These are phyloP conservation scores for Celoporthe dispersa DNA, from an alignment of 2,329 filamentous ascomycete genomes.

Conservation along the genomic window DNA sequence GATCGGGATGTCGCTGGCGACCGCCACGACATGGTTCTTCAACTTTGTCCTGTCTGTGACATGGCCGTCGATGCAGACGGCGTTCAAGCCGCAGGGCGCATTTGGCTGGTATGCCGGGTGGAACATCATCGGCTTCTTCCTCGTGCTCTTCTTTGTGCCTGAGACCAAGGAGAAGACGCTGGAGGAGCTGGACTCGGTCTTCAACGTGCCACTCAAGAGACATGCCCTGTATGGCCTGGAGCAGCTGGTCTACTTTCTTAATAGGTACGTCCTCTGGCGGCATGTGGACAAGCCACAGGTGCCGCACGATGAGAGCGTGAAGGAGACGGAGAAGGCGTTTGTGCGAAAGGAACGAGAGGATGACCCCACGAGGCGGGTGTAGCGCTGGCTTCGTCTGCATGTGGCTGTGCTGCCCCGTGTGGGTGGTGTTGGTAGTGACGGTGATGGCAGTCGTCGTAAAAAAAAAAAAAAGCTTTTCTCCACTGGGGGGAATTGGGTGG, in stretches of 20 bases:
- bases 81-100: slow-evolving; percentile 51
- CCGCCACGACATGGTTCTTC: slow-evolving; percentile 56
- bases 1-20: slow-evolving; percentile 64
- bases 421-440: too few species aligned
- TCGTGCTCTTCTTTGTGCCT: slow-evolving; percentile 45
- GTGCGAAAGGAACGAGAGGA: slow-evolving; percentile 33
- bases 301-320: slow-evolving; percentile 33
- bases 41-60: slow-evolving; percentile 49
- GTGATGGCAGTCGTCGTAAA: not conserved
- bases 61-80: slow-evolving; percentile 50
- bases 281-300: slow-evolving; percentile 35
- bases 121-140: slow-evolving; percentile 52
- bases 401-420: not conserved
- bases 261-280: slow-evolving; percentile 38
- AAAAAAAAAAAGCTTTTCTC: too few species aligned
- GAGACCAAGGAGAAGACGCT: slow-evolving; percentile 47
- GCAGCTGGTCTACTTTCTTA: slow-evolving; percentile 40
- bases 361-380: slow-evolving; percentile 37
- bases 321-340: slow-evolving; percentile 35
- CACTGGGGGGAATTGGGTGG: too few species aligned
- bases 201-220: slow-evolving; percentile 42
- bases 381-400: not conserved
- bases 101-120: slow-evolving; percentile 55
- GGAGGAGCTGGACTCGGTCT: slow-evolving; percentile 45
- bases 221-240: slow-evolving; percentile 48